Evolutionary conservation across 805 yeast genomes (phyloP).

Genomic region (Pichia rugopelliculosa): DNA sequence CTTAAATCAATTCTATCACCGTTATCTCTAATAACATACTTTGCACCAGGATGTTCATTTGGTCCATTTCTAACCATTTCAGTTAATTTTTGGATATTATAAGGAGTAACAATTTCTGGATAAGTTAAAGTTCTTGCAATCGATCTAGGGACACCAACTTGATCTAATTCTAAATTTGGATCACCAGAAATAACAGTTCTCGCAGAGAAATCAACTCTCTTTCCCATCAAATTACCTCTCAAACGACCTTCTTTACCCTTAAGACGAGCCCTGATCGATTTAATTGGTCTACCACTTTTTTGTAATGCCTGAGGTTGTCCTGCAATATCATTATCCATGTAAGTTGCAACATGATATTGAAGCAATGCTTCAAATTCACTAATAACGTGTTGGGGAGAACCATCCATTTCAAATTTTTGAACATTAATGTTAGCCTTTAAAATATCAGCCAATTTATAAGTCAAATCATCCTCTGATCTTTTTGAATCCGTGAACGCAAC

Average conservation of each 20-base stretch:
- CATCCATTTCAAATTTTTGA: conserved; percentile 96
- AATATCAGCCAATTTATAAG: conserved; percentile 94
- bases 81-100: conserved; percentile 88
- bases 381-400: conserved; percentile 97
- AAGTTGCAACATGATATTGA: conserved; percentile 97
- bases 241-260: conserved; percentile 99
- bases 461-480: conserved; percentile 98
- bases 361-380: conserved; percentile 92
- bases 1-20: conserved; percentile 98
- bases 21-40: conserved; percentile 94
- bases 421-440: conserved; percentile 94
- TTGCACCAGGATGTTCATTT: conserved; percentile 99
- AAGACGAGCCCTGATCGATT: conserved; percentile 97
- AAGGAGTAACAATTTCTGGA: conserved; percentile 97
- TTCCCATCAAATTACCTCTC: conserved; percentile 98
- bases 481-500: conserved; percentile 97
- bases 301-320: conserved; percentile 99
- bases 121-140: conserved; percentile 93
- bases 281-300: conserved; percentile 97
- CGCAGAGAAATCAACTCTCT: conserved; percentile 98
- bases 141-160: conserved; percentile 97
- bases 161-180: conserved; percentile 94
- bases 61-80: conserved; percentile 96
- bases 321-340: conserved; percentile 99
- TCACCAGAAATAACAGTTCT: conserved; percentile 99